These are phyloP conservation scores for Aspergillus ruber DNA, from an alignment of 2,329 filamentous ascomycete species.

Conservation along the genomic window DNA sequence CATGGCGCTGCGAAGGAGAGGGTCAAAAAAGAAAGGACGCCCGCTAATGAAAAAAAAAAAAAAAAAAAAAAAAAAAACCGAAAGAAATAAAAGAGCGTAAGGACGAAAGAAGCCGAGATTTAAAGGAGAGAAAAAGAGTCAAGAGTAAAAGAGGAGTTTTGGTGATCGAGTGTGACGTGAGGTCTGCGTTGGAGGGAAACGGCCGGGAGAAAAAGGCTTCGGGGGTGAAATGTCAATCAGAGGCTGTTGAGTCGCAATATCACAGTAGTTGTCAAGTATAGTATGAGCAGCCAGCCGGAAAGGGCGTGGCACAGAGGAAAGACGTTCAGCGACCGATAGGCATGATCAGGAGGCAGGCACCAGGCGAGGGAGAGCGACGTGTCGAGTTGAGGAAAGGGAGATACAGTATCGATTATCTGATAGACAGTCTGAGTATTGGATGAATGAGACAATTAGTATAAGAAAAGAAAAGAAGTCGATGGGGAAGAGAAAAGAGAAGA, in stretches of 20 bases:
- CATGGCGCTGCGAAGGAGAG: constrained; percentile 19
- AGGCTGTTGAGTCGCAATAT: too few relatives aligned
- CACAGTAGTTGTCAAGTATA: too few relatives aligned
- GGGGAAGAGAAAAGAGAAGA: constrained; percentile 4
- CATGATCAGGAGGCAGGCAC: constrained; percentile 15
- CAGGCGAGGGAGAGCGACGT: constrained; percentile 6
- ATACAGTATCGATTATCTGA: neutral
- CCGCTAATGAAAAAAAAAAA: neutral
- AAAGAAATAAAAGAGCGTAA: neutral
- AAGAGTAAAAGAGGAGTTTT: neutral
- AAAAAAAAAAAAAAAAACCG: neutral
- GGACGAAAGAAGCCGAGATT: neutral
- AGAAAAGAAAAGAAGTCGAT: neutral
- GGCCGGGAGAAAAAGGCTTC: too few relatives aligned
- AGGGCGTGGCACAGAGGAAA: constrained; percentile 13
- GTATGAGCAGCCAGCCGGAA: constrained; percentile 14
- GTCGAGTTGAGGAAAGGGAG: constrained; percentile 9
- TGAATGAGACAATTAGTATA: neutral
- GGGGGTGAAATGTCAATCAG: too few relatives aligned
- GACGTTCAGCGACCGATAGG: constrained; percentile 17
- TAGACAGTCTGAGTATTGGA: too few relatives aligned
- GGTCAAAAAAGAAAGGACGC: neutral
- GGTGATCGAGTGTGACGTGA: constrained; percentile 21
- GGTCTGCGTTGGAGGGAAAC: constrained; percentile 16
- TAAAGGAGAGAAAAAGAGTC: neutral